phyloP scores from a whole-genome alignment of 148 eudicot genomes.

The Vaccinium macrocarpon region DNA sequence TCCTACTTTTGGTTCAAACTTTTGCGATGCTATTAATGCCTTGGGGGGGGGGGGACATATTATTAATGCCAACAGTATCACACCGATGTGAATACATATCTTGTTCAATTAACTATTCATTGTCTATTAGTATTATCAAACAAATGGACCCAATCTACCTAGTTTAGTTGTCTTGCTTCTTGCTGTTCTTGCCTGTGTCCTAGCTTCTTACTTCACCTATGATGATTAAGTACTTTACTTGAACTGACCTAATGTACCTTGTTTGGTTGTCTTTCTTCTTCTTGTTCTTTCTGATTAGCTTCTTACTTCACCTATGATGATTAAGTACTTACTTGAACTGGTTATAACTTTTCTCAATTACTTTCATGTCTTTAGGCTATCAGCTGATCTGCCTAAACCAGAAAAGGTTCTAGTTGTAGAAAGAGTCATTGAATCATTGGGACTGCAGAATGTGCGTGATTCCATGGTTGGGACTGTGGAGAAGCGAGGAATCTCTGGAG shows the following conservation, averaged over 20 bases:
- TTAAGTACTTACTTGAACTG: neutral
- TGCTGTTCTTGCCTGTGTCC: neutral
- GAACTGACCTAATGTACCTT: too few relatives aligned
- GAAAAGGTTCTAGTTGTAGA: conserved; percentile 79
- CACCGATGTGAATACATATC: neutral
- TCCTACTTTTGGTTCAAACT: neutral
- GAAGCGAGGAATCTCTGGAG: conserved; percentile 87
- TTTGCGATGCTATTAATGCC: neutral
- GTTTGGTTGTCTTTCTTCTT: neutral
- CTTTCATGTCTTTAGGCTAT: conserved; percentile 34
- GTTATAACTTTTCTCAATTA: neutral
- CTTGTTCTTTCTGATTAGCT: neutral
- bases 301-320: neutral
- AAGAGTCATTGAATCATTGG: conserved; percentile 69
- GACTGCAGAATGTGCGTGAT: conserved; percentile 60
- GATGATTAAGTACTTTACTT: neutral
- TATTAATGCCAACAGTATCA: neutral
- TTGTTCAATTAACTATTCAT: neutral
- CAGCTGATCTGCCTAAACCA: conserved; percentile 58
- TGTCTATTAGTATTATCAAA: neutral
- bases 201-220: neutral
- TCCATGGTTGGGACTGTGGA: conserved; percentile 85
- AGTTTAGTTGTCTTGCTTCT: neutral
- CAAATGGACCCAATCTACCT: neutral
- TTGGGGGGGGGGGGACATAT: neutral